Evolutionary conservation across 805 yeast species (phyloP).

Genomic region (Cephaloascus fragrans): DNA sequence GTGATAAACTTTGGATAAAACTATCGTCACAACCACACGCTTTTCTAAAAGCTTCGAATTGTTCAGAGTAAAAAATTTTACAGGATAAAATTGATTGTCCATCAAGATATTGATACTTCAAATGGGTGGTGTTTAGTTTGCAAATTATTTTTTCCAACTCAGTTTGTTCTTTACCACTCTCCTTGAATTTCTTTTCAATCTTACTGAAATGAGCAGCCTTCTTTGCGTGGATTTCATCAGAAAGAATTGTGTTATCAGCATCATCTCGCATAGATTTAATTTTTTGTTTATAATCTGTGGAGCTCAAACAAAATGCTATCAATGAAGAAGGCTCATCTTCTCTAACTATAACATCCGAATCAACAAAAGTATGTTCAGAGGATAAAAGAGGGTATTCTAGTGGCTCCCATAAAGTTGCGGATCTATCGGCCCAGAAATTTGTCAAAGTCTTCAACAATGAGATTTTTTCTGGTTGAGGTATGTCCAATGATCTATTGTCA

Average conservation of each 20-base stretch:
- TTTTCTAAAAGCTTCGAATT: constrained; percentile 86
- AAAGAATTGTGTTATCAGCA: constrained; percentile 5
- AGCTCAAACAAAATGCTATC: constrained; percentile 84
- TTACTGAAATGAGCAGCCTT: constrained; percentile 26
- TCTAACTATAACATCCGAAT: constrained; percentile 84
- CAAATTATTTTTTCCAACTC: constrained; percentile 61
- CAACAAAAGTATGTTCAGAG: constrained; percentile 86
- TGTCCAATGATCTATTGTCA: constrained; percentile 5
- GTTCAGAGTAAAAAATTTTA: constrained; percentile 91
- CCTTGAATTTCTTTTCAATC: constrained; percentile 30
- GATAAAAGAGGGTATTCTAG: constrained; percentile 72
- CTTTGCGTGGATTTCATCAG: constrained; percentile 19
- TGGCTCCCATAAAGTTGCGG: constrained; percentile 93
- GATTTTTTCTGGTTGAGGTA: constrained; percentile 51
- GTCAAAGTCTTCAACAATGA: constrained; percentile 77
- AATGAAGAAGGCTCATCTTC: constrained; percentile 96
- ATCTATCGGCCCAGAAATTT: constrained; percentile 95
- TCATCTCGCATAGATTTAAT: constrained; percentile 26
- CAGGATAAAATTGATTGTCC: constrained; percentile 79
- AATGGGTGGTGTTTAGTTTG: constrained; percentile 78
- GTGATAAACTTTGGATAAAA: constrained; percentile 79
- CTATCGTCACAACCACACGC: constrained; percentile 70
- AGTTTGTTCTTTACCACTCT: constrained; percentile 12
- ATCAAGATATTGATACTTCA: constrained; percentile 86
- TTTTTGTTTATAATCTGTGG: constrained; percentile 71